Evolutionary conservation across 495 filamentous ascomycete species (phyloP).

Genomic region (Diplogelasinospora grovesii): DNA sequence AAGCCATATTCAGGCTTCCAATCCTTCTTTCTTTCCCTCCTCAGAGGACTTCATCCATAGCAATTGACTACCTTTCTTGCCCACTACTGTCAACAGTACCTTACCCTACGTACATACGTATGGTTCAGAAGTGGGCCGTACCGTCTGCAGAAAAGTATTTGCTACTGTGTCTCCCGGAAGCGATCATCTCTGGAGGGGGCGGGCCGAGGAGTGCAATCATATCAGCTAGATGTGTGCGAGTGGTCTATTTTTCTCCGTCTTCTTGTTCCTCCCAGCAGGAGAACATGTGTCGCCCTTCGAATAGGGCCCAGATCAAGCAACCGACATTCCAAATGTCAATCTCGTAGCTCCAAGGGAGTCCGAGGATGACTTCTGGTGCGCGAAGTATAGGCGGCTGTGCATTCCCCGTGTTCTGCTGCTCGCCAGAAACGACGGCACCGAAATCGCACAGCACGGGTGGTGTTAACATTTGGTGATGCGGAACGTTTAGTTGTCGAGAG

Average conservation of each 20-base stretch:
- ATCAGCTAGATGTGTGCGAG: constrained; percentile 40
- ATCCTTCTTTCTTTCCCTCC: no score
- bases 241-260: constrained; percentile 33
- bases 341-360: constrained; percentile 35
- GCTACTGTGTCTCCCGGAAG: background rate
- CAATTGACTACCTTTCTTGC: background rate
- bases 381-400: constrained; percentile 36
- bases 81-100: background rate
- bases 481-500: constrained; percentile 17
- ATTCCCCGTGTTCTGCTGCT: constrained; percentile 14
- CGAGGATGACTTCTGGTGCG: constrained; percentile 43
- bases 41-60: no score
- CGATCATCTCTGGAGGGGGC: constrained; percentile 37
- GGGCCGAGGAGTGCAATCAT: constrained; percentile 40
- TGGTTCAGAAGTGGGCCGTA: no score
- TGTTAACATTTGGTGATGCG: constrained; percentile 10
- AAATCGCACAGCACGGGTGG: constrained; percentile 40
- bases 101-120: no score
- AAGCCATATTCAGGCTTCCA: no score
- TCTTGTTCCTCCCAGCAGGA: constrained; percentile 37
- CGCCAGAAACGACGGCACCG: constrained; percentile 34
- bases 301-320: constrained; percentile 48
- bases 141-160: constrained; percentile 4
- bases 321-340: constrained; percentile 49
- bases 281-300: constrained; percentile 43